phyloP scores from a whole-genome alignment of 768 basidiomycete genomes.

The Serendipita vermifera region DNA sequence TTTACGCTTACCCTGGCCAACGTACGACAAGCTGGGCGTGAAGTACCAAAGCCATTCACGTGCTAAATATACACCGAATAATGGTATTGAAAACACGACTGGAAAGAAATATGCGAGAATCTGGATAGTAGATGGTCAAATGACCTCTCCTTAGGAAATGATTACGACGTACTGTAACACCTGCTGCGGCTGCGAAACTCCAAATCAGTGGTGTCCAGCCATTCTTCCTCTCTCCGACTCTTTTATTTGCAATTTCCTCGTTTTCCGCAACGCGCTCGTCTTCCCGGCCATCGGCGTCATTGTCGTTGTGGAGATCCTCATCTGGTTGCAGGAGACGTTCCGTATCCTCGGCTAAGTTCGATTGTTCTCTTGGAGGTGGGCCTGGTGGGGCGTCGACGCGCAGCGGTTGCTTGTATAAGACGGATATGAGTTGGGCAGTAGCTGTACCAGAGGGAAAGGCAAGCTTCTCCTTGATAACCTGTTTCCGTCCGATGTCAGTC shows the following conservation, averaged over 20 bases:
- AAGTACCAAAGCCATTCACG: conserved; percentile 88
- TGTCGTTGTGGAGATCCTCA: conserved; percentile 20
- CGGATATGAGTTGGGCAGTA: conserved; percentile 87
- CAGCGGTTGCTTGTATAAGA: conserved; percentile 65
- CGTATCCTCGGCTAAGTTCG: background rate
- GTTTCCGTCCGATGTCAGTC: no score
- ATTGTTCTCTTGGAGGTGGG: background rate
- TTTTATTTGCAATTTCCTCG: no score
- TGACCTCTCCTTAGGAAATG: background rate
- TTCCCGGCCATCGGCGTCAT: conserved; percentile 22
- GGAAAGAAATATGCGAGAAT: conserved; percentile 83
- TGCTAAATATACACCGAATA: conserved; percentile 75
- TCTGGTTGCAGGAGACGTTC: conserved; percentile 9
- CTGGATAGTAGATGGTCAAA: conserved; percentile 28
- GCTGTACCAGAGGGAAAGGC: conserved; percentile 93
- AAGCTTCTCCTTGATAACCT: conserved; percentile 91
- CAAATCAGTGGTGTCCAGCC: conserved; percentile 68
- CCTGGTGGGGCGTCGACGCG: conserved; percentile 34
- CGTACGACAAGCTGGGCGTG: conserved; percentile 80
- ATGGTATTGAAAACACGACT: conserved; percentile 69
- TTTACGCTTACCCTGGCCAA: conserved; percentile 62
- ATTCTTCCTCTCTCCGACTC: conserved; percentile 30
- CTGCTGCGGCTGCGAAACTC: conserved; percentile 66
- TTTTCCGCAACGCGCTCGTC: conserved; percentile 12
- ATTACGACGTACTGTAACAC: conserved; percentile 54